Percentiles rank a stretch among this genome's conserved stretches.
Evolutionary conservation across 164 flowering plant genomes (phyloP).

Genomic region (Kalanchoe fedtschenkoi): DNA sequence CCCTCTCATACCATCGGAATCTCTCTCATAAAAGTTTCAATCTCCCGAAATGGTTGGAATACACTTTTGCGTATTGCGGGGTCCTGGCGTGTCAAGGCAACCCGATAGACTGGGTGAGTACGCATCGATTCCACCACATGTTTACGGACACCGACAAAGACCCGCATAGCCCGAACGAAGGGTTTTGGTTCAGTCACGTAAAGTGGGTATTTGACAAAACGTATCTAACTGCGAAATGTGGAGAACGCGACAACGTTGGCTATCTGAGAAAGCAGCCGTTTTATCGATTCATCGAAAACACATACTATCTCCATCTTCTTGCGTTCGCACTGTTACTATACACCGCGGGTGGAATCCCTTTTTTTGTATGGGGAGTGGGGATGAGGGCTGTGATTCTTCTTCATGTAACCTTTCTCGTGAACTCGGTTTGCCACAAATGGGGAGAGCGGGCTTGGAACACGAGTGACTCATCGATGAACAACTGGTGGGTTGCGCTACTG

Average conservation of each 20-base stretch:
- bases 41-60: conserved; percentile 83
- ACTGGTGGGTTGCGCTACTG: conserved; percentile 17
- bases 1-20: conserved; percentile 71
- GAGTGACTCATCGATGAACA: conserved; percentile 66
- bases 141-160: conserved; percentile 71
- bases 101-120: conserved; percentile 90
- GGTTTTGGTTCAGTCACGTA: conserved; percentile 87
- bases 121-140: conserved; percentile 78
- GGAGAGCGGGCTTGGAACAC: conserved; percentile 78
- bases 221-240: conserved; percentile 43
- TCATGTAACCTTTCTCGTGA: conserved; percentile 82
- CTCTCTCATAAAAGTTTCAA: conserved; percentile 73
- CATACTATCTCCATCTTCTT: conserved; percentile 61
- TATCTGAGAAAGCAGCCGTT: conserved; percentile 73
- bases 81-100: conserved; percentile 70
- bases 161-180: conserved; percentile 79
- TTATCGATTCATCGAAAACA: conserved; percentile 44
- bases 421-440: conserved; percentile 87
- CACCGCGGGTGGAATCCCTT: conserved; percentile 72
- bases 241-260: conserved; percentile 54
- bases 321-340: conserved; percentile 50
- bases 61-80: conserved; percentile 69
- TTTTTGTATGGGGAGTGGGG: conserved; percentile 67
- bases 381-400: conserved; percentile 67
- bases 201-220: conserved; percentile 67